These are phyloP conservation scores for Cordyceps tenuipes DNA, from an alignment of 2,329 filamentous ascomycete genomes.

Conservation along the genomic window DNA sequence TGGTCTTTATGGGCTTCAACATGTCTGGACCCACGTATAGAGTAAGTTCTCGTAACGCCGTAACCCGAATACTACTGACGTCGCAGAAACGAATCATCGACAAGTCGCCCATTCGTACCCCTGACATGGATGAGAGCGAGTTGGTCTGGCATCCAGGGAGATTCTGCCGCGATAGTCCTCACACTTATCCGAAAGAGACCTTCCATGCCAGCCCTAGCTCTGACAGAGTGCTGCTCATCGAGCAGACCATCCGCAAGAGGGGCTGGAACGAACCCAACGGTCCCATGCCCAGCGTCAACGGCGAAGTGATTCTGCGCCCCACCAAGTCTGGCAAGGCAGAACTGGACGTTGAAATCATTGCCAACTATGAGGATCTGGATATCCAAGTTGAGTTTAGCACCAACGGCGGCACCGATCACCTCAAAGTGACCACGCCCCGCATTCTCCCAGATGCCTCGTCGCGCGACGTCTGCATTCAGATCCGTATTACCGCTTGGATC, in stretches of 20 bases:
- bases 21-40: constrained; percentile 16
- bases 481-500: constrained; percentile 39
- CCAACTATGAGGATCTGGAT: constrained; percentile 35
- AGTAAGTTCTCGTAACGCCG: constrained; percentile 19
- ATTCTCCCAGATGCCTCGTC: constrained; percentile 19
- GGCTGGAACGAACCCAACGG: constrained; percentile 15
- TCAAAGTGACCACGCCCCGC: constrained; percentile 33
- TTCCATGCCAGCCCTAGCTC: constrained; percentile 26
- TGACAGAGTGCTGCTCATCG: constrained; percentile 29
- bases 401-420: constrained; percentile 22
- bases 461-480: constrained; percentile 36
- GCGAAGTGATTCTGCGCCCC: constrained; percentile 38
- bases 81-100: constrained; percentile 18
- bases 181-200: constrained; percentile 14
- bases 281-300: constrained; percentile 30
- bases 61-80: not conserved
- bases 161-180: constrained; percentile 20
- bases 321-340: constrained; percentile 23
- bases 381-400: constrained; percentile 27
- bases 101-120: constrained; percentile 19
- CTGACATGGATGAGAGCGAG: constrained; percentile 15
- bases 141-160: constrained; percentile 21
- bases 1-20: constrained; percentile 20
- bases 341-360: constrained; percentile 36
- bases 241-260: constrained; percentile 27